Base-by-base conservation (phyloP, 2,329 filamentous ascomycete genomes). In the Hysterium pulicare region DNA sequence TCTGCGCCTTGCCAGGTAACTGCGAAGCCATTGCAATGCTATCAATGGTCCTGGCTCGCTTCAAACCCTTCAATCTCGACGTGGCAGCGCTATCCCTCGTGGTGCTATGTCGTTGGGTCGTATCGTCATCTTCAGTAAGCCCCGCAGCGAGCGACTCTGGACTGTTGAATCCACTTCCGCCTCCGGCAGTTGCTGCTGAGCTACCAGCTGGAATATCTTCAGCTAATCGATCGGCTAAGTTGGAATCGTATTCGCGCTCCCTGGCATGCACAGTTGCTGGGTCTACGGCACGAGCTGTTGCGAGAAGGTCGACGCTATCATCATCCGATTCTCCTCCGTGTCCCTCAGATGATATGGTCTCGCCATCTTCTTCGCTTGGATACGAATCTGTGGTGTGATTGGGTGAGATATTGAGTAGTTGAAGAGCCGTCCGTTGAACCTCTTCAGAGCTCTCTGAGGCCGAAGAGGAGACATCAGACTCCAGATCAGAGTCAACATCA, bases 171-270 rank as follows among this genome's bases (percentile, higher is more conserved):
- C 73, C 73, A 32, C 70, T 73, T 5, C 73, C 72, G 8, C 72
- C 72, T 10, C 71, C 72, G 3, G 69, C 72, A 3, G 73, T 74
- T 2, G 68, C 68, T 2, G 73, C 73, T 9, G 68, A 72, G 38
- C 70, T 73, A 10, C 73, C 73, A 1, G 72, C 68, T 0, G 70
- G 71, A 26, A 76, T 75, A 13, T 72, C 70, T 24, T 74, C 71
- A 0, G 71, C 70, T 0, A 76, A 55, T 1, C 72, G 66, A 17
- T 75, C 72, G 1, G 72, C 71, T 33, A 74, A 57, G 9, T 68
- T 61, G 4, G 69, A 65, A 33, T 75, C 71, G 41, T 74, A 75
- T 40, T 75, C 71, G 30, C 71, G 62, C 49, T 74, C 73, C 16
- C 60, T 62, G 3, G 53, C 58, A 13, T 60, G 58, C 2, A 75